Evolutionary conservation across 78 protist species (phyloP), one percentile per base, ranked within the genome.

Genomic region (Dictyostelium brefeldianum): DNA sequence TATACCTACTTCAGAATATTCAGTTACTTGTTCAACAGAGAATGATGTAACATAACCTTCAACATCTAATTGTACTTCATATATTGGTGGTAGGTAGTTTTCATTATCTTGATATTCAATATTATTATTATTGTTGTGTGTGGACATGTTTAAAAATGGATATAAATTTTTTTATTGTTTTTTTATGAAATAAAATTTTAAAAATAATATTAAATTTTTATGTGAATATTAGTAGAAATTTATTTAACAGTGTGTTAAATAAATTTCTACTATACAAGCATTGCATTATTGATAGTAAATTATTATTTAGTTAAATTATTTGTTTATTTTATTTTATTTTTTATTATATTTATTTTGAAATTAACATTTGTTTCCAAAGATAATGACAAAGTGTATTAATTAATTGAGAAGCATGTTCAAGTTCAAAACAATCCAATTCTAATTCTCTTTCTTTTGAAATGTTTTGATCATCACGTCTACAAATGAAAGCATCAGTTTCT

Each of bases 311-410:
- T n/a, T 51, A 4, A 51, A 4, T 12, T 14, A 1, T 51, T 51
- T 51, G 15, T 51, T 51, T 51, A 14, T 14, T 51, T 51, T 4
- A 51, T 51, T 51, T 59, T 59, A 59, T 18, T 1, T 2, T 59
- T 59, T 22, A 17, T 11, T 11, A 59, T 36, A 2, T 36, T 36
- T 36, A 36, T 36, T 36, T 71, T 71, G 54, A 14, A 71, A 46
- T 15, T 36, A 71, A 20, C 65, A 77, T 29, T 77, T 77, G 70
- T 78, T 78, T 87, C 93, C 93, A 87, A 12, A 87, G 47, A 77
- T 87, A 87, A 64, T 87, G 93, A 87, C 84, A 87, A 22, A 87
- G 15, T 12, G 93, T 87, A 78, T 74, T 87, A 5, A 87, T 81
- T 59, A 87, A 71, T 87, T 87, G 93, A 64, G 65, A 43, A 12